Evolutionary conservation across 352 stramenopile species (phyloP), one percentile per base, ranked within the genome.

Genomic region (Lagenidium giganteum): DNA sequence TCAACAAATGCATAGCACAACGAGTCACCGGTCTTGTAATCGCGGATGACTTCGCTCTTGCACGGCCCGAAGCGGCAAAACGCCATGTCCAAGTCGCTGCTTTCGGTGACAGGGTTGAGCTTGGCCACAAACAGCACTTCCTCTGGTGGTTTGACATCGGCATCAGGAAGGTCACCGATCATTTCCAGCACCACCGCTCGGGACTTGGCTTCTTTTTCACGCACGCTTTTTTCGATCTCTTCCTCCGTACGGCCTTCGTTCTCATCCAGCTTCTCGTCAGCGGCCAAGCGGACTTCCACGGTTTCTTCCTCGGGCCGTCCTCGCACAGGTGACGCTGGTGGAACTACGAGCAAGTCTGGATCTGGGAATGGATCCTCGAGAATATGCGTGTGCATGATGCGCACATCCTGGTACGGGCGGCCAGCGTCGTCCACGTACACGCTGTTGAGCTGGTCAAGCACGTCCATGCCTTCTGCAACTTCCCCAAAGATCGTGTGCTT

Each of bases 81-180:
- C 12, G 96, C 96, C 63, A 97, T 90, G 46, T 97, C 91, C 35
- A 98, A 49, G 55, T 98, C 93, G 16, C 87, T 87, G 56, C 94
- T 95, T 46, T 90, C 85, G 13, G 93, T 98, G 35, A 97, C 79
- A 0, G 88, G 80, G 61, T 98, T 98, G 16, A 98, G 64, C 44
- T 98, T 93, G 67, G 95, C 98, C 41, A 99, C 93, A 58, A 99
- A 99, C 0, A 99, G 73, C 12, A 99, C 96, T 54, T 99, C 97
- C 54, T 99, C 96, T 0, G 96, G 96, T 5, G 96, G 95, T 53
- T 96, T 96, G 5, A 98, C 86, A 34, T 99, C 96, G 8, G 96
- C 96, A 47, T 97, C 90, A 0, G 96, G 96, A 21, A 99, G 64
- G 61, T 99, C 97, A 11, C 97, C 97, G 30, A 99, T 91, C 93